A percentile compares a stretch with the other conserved stretches of the same genome.
Conservation (phyloP, 1,139 yeast genomes). For the Pneumocystis jirovecii region DNA sequence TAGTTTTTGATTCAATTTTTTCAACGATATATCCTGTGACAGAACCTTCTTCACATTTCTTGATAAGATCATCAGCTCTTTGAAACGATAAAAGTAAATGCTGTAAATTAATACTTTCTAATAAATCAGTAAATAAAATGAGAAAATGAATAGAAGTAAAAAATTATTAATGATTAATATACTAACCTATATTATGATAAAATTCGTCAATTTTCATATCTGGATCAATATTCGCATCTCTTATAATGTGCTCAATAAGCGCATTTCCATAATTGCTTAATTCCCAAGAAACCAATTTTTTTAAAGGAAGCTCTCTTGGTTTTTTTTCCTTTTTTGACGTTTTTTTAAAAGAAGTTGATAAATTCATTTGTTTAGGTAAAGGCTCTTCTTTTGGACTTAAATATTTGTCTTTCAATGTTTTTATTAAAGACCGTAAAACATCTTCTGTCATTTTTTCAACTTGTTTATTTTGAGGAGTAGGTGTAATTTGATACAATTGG, state of each 20-base stretch:
- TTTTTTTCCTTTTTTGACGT: constrained; percentile 38
- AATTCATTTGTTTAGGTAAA: background rate
- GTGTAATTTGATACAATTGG: constrained; percentile 40
- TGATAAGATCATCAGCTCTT: constrained; percentile 32
- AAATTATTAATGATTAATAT: constrained; percentile 17
- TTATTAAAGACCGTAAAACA: background rate
- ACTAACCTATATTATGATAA: constrained; percentile 24
- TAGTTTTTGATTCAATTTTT: constrained; percentile 24
- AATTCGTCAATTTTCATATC: constrained; percentile 33
- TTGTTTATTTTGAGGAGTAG: constrained; percentile 18
- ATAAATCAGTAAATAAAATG: constrained; percentile 8
- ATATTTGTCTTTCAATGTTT: background rate
- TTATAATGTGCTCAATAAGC: constrained; percentile 40
- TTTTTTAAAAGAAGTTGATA: constrained; percentile 22
- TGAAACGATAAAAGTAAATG: constrained; percentile 33
- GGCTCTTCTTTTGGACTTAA: background rate
- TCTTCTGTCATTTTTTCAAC: constrained; percentile 7
- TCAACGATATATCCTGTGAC: constrained; percentile 52
- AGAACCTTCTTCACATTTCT: constrained; percentile 20
- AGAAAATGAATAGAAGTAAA: constrained; percentile 15
- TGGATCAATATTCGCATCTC: constrained; percentile 12
- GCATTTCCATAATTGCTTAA: constrained; percentile 69
- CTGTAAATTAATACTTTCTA: constrained; percentile 3
- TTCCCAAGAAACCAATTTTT: constrained; percentile 52
- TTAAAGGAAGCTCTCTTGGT: constrained; percentile 36